Base-by-base conservation (phyloP, 2,329 filamentous ascomycete species). In the Amylocarpus encephaloides region DNA sequence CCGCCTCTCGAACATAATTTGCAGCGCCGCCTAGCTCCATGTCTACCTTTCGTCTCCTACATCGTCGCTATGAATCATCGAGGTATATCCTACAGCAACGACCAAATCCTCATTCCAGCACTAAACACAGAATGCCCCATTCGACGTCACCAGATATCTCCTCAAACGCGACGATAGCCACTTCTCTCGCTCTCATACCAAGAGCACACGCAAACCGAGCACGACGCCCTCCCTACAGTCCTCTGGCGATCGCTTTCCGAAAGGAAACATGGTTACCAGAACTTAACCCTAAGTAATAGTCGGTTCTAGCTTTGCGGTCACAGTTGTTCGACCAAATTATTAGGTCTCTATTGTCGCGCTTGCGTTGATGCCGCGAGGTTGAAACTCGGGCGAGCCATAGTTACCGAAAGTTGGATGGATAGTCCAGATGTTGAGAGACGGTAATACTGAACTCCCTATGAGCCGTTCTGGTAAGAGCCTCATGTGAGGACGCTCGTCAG, bases 211-310 rank as follows among this genome's bases (percentile, higher is more conserved):
- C 63, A 71, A 69, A 71, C 62, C 69, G 74, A 76, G 85, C 87
- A 86, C 77, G 72, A 73, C 81, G 82, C 86, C 83, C 83, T 82
- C 85, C 79, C 74, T 67, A 85, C 77, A 89, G 88, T 89, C 79
- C 78, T 83, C 83, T 86, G 81, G 78, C 74, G 73, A 75, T 74
- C 74, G 73, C 85, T 83, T 83, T 85, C 79, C 78, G 75, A 66
- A 75, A 80, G 77, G 78, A 80, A 82, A 81, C 76, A 80, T 75
- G 74, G 73, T 71, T 71, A 43, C 85, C 83, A 88, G 87, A 91
- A 91, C 87, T 91, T 95, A 95, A 95, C 91, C 91, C 91, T 95
- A 95, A 86, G 78, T 74, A 73, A 70, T 73, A 67, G 69, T 74
- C 82, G 86, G 86, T 88, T 83, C 81, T 66, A 87, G 86, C 77